Evolutionary conservation across 306 rosid species (phyloP), one percentile per base, ranked within the genome.

Genomic region (Casuarina equisetifolia): DNA sequence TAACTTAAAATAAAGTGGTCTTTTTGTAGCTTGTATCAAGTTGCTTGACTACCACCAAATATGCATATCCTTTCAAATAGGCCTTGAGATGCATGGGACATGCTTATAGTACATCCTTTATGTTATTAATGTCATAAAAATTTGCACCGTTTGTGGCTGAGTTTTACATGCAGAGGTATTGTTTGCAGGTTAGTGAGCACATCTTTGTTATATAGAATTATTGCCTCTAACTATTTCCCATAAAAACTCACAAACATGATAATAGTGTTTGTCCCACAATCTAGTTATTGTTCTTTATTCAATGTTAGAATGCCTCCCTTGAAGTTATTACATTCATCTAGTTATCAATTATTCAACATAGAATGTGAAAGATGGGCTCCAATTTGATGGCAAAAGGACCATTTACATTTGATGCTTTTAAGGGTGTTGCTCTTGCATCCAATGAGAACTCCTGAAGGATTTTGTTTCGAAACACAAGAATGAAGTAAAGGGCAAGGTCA

Each of bases 151-250:
- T 89, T 3, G 92, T 88, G 42, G 97, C 97, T 0, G 86, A 70
- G 67, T 90, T 86, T 72, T 90, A 94, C 80, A 92, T 92, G 83
- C 84, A 82, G 89, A 92, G 95, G 87, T 92, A 90, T 82, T 85
- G 84, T 69, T 81, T 94, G 4, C 90, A 94, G 97, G 97, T 94
- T 78, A 86, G 98, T 84, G 64, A 68, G 79, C 9, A 39, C 42
- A 66, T 66, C 50, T 16, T 66, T 66, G 0, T 8, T 39, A 42
- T 66, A 0, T 62, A 66, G 15, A 17, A 12, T 53, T 50, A 48
- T 19, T 3, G 16, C 8, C 6, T 13, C 9, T 39, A 20, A 44
- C 25, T 15, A 40, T 66, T 66, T 66, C 49, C 0, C 35, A 16
- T 40, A 32, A 66, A 39, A 66, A 40, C 46, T 66, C 48, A 16